A percentile compares a stretch with the other conserved stretches of the same genome.
phyloP scores from a whole-genome alignment of 495 filamentous ascomycete species.

The Xylaria castorea region DNA sequence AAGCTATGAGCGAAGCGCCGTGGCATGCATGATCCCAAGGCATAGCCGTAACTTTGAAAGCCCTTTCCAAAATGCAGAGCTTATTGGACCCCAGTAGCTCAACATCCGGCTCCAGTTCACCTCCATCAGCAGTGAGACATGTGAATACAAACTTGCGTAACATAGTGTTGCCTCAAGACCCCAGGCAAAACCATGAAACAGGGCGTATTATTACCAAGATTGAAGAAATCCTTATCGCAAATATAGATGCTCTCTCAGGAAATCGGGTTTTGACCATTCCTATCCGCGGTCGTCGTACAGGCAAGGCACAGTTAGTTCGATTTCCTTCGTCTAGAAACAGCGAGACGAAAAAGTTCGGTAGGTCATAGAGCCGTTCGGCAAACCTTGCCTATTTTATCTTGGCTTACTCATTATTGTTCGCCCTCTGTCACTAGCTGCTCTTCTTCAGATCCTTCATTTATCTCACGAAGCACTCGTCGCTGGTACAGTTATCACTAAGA shows the following conservation, averaged over 20 bases:
- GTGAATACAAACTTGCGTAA: not conserved
- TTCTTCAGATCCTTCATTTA: slow-evolving; percentile 72
- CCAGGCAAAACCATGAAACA: slow-evolving; percentile 28
- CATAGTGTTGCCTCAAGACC: slow-evolving; percentile 10
- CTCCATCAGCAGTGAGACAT: not conserved
- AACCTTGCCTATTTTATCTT: not conserved
- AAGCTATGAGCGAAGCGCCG: not conserved
- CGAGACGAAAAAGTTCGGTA: slow-evolving; percentile 52
- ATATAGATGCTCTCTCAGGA: slow-evolving; percentile 54
- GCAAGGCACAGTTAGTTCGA: slow-evolving; percentile 32
- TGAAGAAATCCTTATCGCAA: slow-evolving; percentile 58
- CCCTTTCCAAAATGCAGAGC: slow-evolving; percentile 3
- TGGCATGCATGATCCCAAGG: not conserved
- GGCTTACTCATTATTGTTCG: not conserved
- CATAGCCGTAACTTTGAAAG: not conserved
- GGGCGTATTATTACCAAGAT: slow-evolving; percentile 54
- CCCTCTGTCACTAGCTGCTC: slow-evolving; percentile 41
- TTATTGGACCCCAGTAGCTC: not conserved
- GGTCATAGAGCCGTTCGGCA: slow-evolving; percentile 12
- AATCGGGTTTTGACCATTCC: slow-evolving; percentile 56
- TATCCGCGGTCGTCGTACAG: slow-evolving; percentile 35
- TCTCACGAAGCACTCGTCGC: slow-evolving; percentile 71
- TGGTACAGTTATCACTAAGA: slow-evolving; percentile 74
- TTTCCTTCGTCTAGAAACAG: slow-evolving; percentile 48
- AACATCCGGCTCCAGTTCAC: not conserved